A percentile compares a stretch with the other conserved stretches of the same genome.
phyloP scores from a whole-genome alignment of 2,329 filamentous ascomycete genomes.

The Curvularia verruculosa region DNA sequence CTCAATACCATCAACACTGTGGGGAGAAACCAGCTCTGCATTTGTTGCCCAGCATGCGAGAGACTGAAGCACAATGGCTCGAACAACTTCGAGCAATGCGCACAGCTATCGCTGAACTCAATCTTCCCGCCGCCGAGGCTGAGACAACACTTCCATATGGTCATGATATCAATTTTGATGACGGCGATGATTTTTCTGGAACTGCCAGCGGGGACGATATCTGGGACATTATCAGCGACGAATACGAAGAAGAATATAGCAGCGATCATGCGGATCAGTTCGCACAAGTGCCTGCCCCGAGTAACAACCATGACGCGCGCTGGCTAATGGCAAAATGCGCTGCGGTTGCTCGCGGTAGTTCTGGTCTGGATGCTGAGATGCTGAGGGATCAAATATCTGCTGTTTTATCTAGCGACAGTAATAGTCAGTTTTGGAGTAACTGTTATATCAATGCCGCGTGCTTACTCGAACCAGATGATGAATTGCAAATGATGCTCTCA shows the following conservation, averaged over 20 bases:
- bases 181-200: constrained; percentile 66
- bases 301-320: constrained; percentile 58
- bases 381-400: constrained; percentile 79
- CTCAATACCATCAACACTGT: not conserved
- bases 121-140: constrained; percentile 58
- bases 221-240: constrained; percentile 88
- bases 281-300: constrained; percentile 39
- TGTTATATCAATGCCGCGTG: not conserved
- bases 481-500: constrained; percentile 87
- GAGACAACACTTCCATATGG: constrained; percentile 59
- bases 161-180: constrained; percentile 66
- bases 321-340: constrained; percentile 78
- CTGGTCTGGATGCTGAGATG: constrained; percentile 70
- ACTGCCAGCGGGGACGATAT: constrained; percentile 77
- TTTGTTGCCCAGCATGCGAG: constrained; percentile 51
- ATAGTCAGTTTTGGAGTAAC: constrained; percentile 31
- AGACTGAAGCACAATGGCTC: constrained; percentile 74
- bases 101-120: constrained; percentile 76
- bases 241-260: constrained; percentile 68
- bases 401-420: constrained; percentile 70
- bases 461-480: constrained; percentile 65
- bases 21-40: not conserved
- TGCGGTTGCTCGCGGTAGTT: constrained; percentile 67
- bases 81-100: constrained; percentile 86
- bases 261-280: constrained; percentile 68